Evolutionary conservation across 805 yeast genomes (phyloP), one percentile per base, ranked within the genome.

Genomic region (Isabelozyma gotoi): DNA sequence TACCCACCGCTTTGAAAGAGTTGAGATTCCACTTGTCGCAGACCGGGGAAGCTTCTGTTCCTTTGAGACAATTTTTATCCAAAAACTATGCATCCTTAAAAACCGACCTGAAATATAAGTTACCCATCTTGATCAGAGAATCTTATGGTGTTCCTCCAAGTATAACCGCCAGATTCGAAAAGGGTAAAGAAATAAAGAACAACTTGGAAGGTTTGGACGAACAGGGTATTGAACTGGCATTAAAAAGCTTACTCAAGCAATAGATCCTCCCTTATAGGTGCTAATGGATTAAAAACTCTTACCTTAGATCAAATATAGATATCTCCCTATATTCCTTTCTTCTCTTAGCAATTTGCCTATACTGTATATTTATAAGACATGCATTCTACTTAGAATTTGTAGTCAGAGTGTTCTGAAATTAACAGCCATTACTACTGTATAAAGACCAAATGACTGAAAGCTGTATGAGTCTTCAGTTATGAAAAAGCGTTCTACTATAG

Each of bases 21-120:
- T 74, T 88, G 58, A 79, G 96, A 65, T 85, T 87, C 67, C 89
- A 88, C 59, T 73, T 88, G 50, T 84, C 89, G 24, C 94, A 85
- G 65, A 76, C 84, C n/a, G 85, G 86, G n/a, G 80, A 80, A 49
- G 80, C 88, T 4, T 80, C 91, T 11, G 73, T 70, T 7, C 81
- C 85, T 6, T 71, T 87, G 54, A 81, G 88, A 64, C 67, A 78
- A 14, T 88, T 84, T 57, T 69, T 88, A 50, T 65, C 77, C 38
- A 71, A 76, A 44, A 72, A 82, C 56, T 88, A 88, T 64, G 81
- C 85, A n/a, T 56, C 71, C n/a, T 67, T 88, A 55, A 77, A 79
- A 59, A 60, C 78, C 46, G 65, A 66, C 46, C 59, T 66, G 50
- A 80, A 86, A 56, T 83, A 91, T 46, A 67, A 71, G 46, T 68